Conservation (phyloP, 2,329 filamentous ascomycete genomes). For the Phoma sp. region DNA sequence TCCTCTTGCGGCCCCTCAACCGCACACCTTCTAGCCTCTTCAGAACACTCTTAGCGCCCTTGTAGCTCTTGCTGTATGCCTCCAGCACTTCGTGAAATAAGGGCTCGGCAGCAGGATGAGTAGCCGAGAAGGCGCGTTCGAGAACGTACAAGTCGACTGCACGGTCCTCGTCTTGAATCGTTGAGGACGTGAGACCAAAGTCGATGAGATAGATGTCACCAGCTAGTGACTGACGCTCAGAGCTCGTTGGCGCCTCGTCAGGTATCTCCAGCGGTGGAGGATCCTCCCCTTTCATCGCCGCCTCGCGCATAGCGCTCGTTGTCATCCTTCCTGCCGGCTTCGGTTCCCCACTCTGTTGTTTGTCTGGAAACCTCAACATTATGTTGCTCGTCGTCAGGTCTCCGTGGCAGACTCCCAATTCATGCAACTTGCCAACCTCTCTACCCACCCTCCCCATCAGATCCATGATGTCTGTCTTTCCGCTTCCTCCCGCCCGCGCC, state of each 20-base stretch:
- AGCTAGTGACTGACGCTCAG: constrained; percentile 10
- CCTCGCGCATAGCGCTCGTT: constrained; percentile 29
- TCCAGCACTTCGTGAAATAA: constrained; percentile 76
- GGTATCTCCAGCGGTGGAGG: constrained; percentile 13
- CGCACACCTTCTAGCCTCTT: constrained; percentile 89
- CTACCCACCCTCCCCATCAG: constrained; percentile 75
- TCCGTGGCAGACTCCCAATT: constrained; percentile 86
- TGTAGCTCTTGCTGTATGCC: constrained; percentile 76
- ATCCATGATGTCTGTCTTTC: constrained; percentile 43
- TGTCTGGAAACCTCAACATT: constrained; percentile 66
- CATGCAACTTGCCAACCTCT: constrained; percentile 78
- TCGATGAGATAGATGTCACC: constrained; percentile 92
- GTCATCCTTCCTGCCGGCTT: constrained; percentile 25
- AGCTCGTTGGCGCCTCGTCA: background rate
- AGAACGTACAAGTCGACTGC: constrained; percentile 96
- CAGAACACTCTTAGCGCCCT: constrained; percentile 75
- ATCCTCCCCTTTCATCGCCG: constrained; percentile 26
- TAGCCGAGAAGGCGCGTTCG: constrained; percentile 92
- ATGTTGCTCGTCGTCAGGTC: constrained; percentile 98
- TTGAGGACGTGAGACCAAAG: constrained; percentile 87
- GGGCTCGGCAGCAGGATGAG: constrained; percentile 83
- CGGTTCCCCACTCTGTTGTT: background rate
- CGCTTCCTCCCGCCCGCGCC: constrained; percentile 21
- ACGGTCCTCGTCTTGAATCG: constrained; percentile 84
- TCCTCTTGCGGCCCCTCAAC: constrained; percentile 92